Percentiles rank a stretch among this genome's conserved stretches.
Evolutionary conservation across 2,329 filamentous ascomycete species (phyloP).

Genomic region (Aureobasidium sp.): DNA sequence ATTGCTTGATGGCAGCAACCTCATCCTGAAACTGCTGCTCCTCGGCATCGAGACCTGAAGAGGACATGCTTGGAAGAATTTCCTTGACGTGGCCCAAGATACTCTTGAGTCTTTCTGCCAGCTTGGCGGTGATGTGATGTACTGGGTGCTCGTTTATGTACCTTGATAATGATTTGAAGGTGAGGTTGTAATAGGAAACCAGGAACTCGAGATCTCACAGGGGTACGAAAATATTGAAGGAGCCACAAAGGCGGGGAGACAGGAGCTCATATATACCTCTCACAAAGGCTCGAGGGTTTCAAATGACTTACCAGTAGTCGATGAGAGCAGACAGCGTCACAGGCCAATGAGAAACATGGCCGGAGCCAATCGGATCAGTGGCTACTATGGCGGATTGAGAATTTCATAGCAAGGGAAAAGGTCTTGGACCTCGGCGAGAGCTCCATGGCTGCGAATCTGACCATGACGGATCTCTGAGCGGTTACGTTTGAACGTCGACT

Average conservation of each 20-base stretch:
- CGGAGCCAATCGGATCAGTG: slow-evolving; percentile 19
- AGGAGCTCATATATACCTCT: slow-evolving; percentile 17
- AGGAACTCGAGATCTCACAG: not conserved
- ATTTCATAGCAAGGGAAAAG: not conserved
- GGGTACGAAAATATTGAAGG: not conserved
- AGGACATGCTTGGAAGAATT: slow-evolving; percentile 16
- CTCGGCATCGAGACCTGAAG: slow-evolving; percentile 63
- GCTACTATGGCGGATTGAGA: not conserved
- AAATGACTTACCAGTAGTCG: slow-evolving; percentile 17
- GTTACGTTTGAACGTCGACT: slow-evolving; percentile 15
- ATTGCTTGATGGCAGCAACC: slow-evolving; percentile 84
- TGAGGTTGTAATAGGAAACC: slow-evolving; percentile 73
- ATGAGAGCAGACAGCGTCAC: slow-evolving; percentile 14
- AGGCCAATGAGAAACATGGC: not conserved
- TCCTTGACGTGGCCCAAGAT: slow-evolving; percentile 20
- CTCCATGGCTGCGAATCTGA: not conserved
- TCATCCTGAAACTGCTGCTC: slow-evolving; percentile 88
- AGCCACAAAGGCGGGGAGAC: slow-evolving; percentile 8
- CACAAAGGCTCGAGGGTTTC: not conserved
- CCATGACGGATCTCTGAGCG: slow-evolving; percentile 13
- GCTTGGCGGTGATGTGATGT: slow-evolving; percentile 15
- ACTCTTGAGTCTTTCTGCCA: slow-evolving; percentile 22
- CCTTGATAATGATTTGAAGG: slow-evolving; percentile 57
- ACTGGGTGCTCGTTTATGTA: too few relatives aligned
- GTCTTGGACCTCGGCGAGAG: slow-evolving; percentile 10